Percentiles rank a stretch among this genome's conserved stretches.
Conservation (phyloP, 225 moss, liverwort and hornwort genomes). For the Ulota crispa region DNA sequence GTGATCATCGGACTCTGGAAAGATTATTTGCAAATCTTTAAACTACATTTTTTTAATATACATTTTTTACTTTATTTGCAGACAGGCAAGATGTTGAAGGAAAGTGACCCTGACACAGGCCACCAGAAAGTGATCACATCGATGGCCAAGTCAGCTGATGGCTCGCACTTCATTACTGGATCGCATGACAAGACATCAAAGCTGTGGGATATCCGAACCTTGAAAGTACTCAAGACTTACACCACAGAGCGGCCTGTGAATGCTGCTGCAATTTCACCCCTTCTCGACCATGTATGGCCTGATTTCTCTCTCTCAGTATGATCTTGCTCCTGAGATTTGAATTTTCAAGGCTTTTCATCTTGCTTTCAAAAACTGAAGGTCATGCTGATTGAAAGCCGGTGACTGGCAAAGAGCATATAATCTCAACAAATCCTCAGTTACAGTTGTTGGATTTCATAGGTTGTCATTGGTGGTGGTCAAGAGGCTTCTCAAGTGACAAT, state of each 20-base stretch:
- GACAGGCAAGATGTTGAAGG: conserved; percentile 83
- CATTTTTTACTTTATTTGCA: conserved; percentile 18
- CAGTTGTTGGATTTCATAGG: conserved; percentile 30
- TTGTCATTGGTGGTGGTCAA: conserved; percentile 97
- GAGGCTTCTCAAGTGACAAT: conserved; percentile 97
- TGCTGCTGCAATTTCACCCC: conserved; percentile 85
- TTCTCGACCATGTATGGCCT: conserved; percentile 67
- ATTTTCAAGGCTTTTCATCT: background rate
- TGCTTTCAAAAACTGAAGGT: background rate
- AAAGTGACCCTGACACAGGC: conserved; percentile 75
- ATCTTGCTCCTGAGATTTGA: background rate
- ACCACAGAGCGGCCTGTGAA: conserved; percentile 88
- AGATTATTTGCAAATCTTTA: background rate
- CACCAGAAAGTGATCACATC: conserved; percentile 83
- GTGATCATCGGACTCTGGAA: background rate
- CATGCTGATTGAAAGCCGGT: background rate
- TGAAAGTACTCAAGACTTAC: conserved; percentile 82
- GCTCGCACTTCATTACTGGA: conserved; percentile 88
- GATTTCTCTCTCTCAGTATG: background rate
- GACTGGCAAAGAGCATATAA: background rate
- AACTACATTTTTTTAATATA: background rate
- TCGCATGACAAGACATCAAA: conserved; percentile 90
- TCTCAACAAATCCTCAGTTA: background rate
- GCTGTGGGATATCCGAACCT: conserved; percentile 86
- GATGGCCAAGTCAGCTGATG: conserved; percentile 80